Conservation (phyloP, 768 basidiomycete species). For the Mycena olivaceomarginata region DNA sequence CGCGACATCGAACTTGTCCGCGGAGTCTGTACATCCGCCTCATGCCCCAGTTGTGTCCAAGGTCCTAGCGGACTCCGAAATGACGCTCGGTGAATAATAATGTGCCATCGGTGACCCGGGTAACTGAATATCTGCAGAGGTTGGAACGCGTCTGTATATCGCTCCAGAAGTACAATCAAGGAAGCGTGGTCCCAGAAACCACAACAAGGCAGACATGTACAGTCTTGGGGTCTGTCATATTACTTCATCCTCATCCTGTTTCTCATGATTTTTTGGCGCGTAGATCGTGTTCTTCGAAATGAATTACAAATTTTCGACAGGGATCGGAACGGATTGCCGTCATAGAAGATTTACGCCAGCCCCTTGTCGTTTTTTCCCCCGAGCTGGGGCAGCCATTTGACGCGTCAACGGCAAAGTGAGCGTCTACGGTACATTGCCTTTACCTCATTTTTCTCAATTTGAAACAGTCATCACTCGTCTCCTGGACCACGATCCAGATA, state of each 20-base stretch:
- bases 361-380: conserved; percentile 87
- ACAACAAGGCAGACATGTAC: conserved; percentile 95
- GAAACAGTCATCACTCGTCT: conserved; percentile 86
- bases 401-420: conserved; percentile 83
- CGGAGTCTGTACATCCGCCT: conserved; percentile 79
- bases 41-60: conserved; percentile 58
- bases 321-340: conserved; percentile 90
- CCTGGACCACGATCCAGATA: conserved; percentile 86
- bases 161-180: conserved; percentile 91
- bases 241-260: background rate
- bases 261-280: conserved; percentile 14
- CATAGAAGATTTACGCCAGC: conserved; percentile 85
- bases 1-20: conserved; percentile 88
- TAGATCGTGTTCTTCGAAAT: conserved; percentile 99
- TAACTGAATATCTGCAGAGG: conserved; percentile 67
- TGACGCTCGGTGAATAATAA: conserved; percentile 78
- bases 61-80: conserved; percentile 72
- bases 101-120: background rate
- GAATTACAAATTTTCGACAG: conserved; percentile 90
- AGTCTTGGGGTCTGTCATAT: conserved; percentile 84
- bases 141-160: conserved; percentile 94
- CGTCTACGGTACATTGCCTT: conserved; percentile 23
- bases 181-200: conserved; percentile 80
- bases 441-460: conserved; percentile 3
- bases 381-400: conserved; percentile 78